Evolutionary conservation across 1,139 yeast species (phyloP).

Genomic region (Yarrowia galli): DNA sequence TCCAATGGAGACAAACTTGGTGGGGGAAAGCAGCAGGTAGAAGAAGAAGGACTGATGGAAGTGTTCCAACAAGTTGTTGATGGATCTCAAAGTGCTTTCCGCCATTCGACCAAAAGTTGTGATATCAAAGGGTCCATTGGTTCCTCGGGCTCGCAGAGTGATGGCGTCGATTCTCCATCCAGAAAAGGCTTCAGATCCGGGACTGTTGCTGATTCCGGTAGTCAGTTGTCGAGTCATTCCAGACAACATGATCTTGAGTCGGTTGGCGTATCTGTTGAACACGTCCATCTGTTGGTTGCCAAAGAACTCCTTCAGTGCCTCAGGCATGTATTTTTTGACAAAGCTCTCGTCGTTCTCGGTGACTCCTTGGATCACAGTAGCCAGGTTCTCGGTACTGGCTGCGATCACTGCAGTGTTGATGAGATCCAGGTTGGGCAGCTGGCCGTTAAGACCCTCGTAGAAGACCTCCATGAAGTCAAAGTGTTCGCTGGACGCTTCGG

Average conservation of each 20-base stretch:
- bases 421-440: constrained; percentile 90
- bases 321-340: constrained; percentile 19
- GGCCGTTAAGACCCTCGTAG: constrained; percentile 94
- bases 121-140: constrained; percentile 69
- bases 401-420: constrained; percentile 79
- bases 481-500: constrained; percentile 62
- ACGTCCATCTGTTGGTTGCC: constrained; percentile 37
- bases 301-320: not conserved
- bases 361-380: constrained; percentile 69
- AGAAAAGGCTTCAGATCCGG: constrained; percentile 88
- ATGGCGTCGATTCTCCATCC: constrained; percentile 97
- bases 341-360: constrained; percentile 37
- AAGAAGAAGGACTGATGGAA: constrained; percentile 97
- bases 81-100: constrained; percentile 86
- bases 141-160: constrained; percentile 73
- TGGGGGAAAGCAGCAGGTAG: constrained; percentile 81
- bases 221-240: constrained; percentile 74
- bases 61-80: constrained; percentile 90
- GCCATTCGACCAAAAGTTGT: constrained; percentile 91
- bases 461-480: constrained; percentile 76
- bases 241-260: constrained; percentile 65
- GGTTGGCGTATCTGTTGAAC: constrained; percentile 47
- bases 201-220: constrained; percentile 67
- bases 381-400: constrained; percentile 76
- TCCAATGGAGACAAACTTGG: constrained; percentile 87